These are phyloP conservation scores for Dianthus caryophyllus DNA, from an alignment of 148 eudicot genomes.

Conservation along the genomic window DNA sequence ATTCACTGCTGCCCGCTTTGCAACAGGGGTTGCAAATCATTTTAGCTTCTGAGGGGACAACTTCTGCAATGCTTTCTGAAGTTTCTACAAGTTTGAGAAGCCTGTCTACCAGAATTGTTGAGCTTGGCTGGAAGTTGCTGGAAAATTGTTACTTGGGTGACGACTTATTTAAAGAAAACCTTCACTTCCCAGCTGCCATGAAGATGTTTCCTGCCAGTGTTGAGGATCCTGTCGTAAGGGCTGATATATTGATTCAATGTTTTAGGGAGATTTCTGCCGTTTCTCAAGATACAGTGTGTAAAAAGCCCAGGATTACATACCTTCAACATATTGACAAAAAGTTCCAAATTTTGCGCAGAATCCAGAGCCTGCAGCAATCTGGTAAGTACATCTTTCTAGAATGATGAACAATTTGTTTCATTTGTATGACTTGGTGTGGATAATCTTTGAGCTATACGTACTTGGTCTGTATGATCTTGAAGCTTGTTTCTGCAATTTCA, in stretches of 20 bases:
- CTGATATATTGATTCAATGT: slow-evolving; percentile 80
- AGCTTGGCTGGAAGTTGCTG: slow-evolving; percentile 76
- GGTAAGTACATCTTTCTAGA: slow-evolving; percentile 35
- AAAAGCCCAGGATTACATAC: slow-evolving; percentile 44
- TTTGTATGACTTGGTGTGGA: not conserved
- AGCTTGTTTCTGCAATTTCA: not conserved
- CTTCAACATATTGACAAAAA: slow-evolving; percentile 65
- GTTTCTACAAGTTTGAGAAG: slow-evolving; percentile 54
- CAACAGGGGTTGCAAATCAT: slow-evolving; percentile 66
- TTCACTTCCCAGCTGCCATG: slow-evolving; percentile 50
- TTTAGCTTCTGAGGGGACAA: slow-evolving; percentile 33
- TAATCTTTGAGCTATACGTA: not conserved
- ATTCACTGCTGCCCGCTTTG: slow-evolving; percentile 70
- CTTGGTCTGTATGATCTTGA: not conserved
- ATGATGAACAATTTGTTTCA: not conserved
- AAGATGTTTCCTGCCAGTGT: slow-evolving; percentile 92
- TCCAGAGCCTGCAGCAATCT: slow-evolving; percentile 49
- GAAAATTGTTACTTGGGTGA: slow-evolving; percentile 67
- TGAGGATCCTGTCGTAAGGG: slow-evolving; percentile 81
- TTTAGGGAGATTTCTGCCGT: slow-evolving; percentile 68
- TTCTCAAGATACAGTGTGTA: slow-evolving; percentile 38
- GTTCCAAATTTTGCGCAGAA: slow-evolving; percentile 48
- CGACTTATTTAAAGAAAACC: slow-evolving; percentile 45
- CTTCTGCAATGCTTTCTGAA: slow-evolving; percentile 41
- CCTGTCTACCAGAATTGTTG: slow-evolving; percentile 65